A percentile compares a stretch with the other conserved stretches of the same genome.
Evolutionary conservation across 176 grass and related monocot genomes (phyloP).

Genomic region (Phoenix roebelenii): DNA sequence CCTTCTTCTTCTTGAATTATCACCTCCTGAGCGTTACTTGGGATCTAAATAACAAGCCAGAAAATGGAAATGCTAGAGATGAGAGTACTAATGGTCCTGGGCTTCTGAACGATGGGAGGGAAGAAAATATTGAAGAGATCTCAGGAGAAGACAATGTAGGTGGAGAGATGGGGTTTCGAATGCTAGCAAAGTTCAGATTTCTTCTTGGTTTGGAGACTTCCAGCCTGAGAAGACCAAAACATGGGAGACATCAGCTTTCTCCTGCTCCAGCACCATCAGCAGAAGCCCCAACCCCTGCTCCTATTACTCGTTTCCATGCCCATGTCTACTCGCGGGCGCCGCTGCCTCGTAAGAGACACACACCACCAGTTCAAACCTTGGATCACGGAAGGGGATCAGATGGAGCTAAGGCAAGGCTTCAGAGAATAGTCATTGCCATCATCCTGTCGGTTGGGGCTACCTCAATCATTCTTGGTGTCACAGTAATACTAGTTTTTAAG

Average conservation of each 20-base stretch:
- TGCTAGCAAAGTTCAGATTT: slow-evolving; percentile 20
- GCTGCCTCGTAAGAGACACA: background rate
- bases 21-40: slow-evolving; percentile 15
- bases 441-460: slow-evolving; percentile 25
- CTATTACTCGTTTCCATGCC: slow-evolving; percentile 4
- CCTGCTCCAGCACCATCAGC: slow-evolving; percentile 27
- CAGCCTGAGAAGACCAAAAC: slow-evolving; percentile 11
- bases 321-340: background rate
- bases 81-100: background rate
- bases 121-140: background rate
- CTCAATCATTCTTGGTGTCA: slow-evolving; percentile 23
- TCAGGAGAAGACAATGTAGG: slow-evolving; percentile 14
- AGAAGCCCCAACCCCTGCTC: slow-evolving; percentile 10
- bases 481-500: slow-evolving; percentile 47
- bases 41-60: background rate
- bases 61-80: background rate
- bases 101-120: background rate
- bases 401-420: slow-evolving; percentile 8
- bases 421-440: slow-evolving; percentile 18
- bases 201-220: slow-evolving; percentile 20
- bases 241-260: slow-evolving; percentile 4
- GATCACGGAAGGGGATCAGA: slow-evolving; percentile 12
- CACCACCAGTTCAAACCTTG: slow-evolving; percentile 16
- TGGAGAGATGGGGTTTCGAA: slow-evolving; percentile 1
- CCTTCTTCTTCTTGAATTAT: slow-evolving; percentile 30